phyloP scores from a whole-genome alignment of 805 yeast genomes.

The Candida piceae region DNA sequence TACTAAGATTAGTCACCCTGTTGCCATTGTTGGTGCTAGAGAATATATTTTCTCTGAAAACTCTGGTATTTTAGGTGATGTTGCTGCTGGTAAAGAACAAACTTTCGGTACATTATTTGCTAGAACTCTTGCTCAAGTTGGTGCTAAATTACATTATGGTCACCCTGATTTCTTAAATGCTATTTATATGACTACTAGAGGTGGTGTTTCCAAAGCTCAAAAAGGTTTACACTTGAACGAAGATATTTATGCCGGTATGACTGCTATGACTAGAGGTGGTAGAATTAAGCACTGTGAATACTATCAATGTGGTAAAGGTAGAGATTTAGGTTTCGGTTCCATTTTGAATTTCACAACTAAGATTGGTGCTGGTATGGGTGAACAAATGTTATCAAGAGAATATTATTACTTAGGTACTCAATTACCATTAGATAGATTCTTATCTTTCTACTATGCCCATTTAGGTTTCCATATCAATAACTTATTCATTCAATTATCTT shows the following conservation, averaged over 20 bases:
- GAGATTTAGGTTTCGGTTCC: constrained; percentile 91
- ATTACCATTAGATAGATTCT: constrained; percentile 80
- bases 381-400: constrained; percentile 87
- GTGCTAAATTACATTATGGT: constrained; percentile 93
- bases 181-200: constrained; percentile 89
- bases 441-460: constrained; percentile 94
- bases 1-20: constrained; percentile 55
- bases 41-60: constrained; percentile 93
- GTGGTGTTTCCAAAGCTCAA: constrained; percentile 94
- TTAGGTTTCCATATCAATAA: constrained; percentile 93
- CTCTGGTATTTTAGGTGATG: constrained; percentile 88
- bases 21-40: constrained; percentile 92
- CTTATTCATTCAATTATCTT: constrained; percentile 69
- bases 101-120: constrained; percentile 96
- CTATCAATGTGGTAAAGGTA: constrained; percentile 94
- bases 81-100: constrained; percentile 96
- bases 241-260: constrained; percentile 96
- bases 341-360: constrained; percentile 90
- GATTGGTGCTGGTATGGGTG: constrained; percentile 99
- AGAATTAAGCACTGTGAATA: constrained; percentile 93
- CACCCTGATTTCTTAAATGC: constrained; percentile 94
- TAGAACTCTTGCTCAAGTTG: constrained; percentile 86
- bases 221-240: constrained; percentile 90
- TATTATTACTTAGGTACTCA: constrained; percentile 88
- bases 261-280: constrained; percentile 83